These are phyloP conservation scores for Aspergillus unguis DNA, from an alignment of 2,329 filamentous ascomycete species.

Conservation along the genomic window DNA sequence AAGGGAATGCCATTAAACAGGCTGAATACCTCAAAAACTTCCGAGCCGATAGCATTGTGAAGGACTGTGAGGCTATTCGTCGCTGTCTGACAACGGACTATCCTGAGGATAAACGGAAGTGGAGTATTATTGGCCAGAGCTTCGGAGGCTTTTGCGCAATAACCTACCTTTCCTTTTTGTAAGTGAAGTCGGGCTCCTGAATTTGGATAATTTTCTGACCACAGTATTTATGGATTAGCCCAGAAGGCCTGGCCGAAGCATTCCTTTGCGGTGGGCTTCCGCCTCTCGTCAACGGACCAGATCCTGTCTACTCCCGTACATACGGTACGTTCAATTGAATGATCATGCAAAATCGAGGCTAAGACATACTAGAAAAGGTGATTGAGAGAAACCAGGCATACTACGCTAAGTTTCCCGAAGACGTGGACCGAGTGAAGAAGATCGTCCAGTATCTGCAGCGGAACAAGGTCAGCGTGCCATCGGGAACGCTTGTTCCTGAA, in stretches of 20 bases:
- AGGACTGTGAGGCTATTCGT: conserved; percentile 82
- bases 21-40: conserved; percentile 79
- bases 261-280: conserved; percentile 84
- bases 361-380: conserved; percentile 52
- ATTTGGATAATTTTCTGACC: not conserved
- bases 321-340: conserved; percentile 46
- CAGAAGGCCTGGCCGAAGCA: conserved; percentile 72
- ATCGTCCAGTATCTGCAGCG: conserved; percentile 64
- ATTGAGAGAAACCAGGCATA: conserved; percentile 71
- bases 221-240: conserved; percentile 39
- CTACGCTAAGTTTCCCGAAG: conserved; percentile 81
- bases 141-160: conserved; percentile 86
- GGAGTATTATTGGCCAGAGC: conserved; percentile 85
- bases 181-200: conserved; percentile 21
- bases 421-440: conserved; percentile 63
- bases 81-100: conserved; percentile 68
- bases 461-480: conserved; percentile 64
- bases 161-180: conserved; percentile 77
- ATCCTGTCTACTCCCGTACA: conserved; percentile 70
- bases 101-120: conserved; percentile 67
- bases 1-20: conserved; percentile 65
- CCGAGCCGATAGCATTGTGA: conserved; percentile 85
- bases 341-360: conserved; percentile 3
- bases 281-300: conserved; percentile 67
- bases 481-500: conserved; percentile 66